Conservation (phyloP, 768 basidiomycete species). For the Termitomyces sp. region DNA sequence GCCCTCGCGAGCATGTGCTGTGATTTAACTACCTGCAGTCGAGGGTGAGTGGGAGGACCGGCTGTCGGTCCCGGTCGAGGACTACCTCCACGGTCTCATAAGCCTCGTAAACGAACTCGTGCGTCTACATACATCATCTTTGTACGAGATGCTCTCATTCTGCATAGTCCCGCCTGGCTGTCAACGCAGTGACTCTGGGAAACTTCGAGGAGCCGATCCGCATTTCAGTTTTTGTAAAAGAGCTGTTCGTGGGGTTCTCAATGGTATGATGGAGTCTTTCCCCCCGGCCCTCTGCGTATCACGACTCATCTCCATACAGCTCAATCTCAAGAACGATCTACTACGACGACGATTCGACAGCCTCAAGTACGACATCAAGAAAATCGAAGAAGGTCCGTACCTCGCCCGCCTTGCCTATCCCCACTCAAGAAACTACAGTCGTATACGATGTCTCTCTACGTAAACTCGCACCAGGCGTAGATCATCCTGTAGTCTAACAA, state of each 20-base stretch:
- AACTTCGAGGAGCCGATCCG: constrained; percentile 75
- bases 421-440: constrained; percentile 36
- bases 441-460: constrained; percentile 83
- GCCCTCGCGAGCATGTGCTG: background rate
- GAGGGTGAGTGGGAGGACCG: constrained; percentile 66
- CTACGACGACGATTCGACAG: constrained; percentile 75
- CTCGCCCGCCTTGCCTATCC: background rate
- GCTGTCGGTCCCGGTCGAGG: constrained; percentile 61
- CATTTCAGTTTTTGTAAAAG: constrained; percentile 77
- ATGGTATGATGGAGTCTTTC: no score
- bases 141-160: background rate
- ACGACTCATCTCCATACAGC: constrained; percentile 34
- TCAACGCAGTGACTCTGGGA: constrained; percentile 79
- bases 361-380: constrained; percentile 83
- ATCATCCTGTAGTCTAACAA: no score
- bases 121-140: constrained; percentile 16
- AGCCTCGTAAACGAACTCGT: constrained; percentile 78
- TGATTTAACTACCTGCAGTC: constrained; percentile 47
- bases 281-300: no score
- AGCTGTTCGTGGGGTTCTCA: constrained; percentile 73
- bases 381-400: constrained; percentile 75
- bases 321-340: constrained; percentile 78
- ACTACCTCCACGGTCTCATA: constrained; percentile 80
- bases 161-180: constrained; percentile 65
- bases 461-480: constrained; percentile 36